Evolutionary conservation across 768 basidiomycete genomes (phyloP), one percentile per base, ranked within the genome.

Genomic region (Coprinopsis cinerea): DNA sequence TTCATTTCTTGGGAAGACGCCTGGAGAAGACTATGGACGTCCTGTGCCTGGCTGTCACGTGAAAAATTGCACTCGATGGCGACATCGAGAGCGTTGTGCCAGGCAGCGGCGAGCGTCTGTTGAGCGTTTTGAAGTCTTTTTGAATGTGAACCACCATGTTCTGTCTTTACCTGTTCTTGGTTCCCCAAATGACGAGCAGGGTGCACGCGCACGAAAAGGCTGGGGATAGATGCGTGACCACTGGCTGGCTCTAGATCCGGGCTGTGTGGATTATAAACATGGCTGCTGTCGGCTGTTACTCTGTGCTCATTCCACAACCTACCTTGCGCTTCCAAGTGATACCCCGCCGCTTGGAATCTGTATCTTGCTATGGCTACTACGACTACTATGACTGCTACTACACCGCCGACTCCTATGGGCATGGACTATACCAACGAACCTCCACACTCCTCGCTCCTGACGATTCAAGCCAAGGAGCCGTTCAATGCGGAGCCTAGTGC

Each of bases 401-500:
- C n/a, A n/a, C n/a, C n/a, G n/a, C n/a, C n/a, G n/a, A n/a, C n/a
- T n/a, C n/a, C n/a, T n/a, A n/a, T n/a, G n/a, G n/a, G 59, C 52
- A 77, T 76, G 74, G 71, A 74, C 59, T 76, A 74, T 55, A 59
- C 65, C 35, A 54, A 57, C 44, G 79, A 83, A 67, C 78, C 76
- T 6, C 51, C 62, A 0, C 79, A 76, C 57, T 80, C 78, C 20
- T 55, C 71, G 11, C 62, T 70, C 9, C 70, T 82, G 24, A 54
- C 67, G 41, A 62, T 80, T 9, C 74, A 76, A 53, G 70, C 57
- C 13, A 57, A 68, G 4, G 57, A 74, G 6, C 86, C 85, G 2
- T 81, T 79, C 68, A 88, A 88, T 59, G 85, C 85, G 15, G 86
- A 90, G 54, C 81, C 86, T 0, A 65, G 71, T 1, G 73, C 73